Base-by-base conservation (phyloP, 768 basidiomycete species). In the Boletus huronensis region DNA sequence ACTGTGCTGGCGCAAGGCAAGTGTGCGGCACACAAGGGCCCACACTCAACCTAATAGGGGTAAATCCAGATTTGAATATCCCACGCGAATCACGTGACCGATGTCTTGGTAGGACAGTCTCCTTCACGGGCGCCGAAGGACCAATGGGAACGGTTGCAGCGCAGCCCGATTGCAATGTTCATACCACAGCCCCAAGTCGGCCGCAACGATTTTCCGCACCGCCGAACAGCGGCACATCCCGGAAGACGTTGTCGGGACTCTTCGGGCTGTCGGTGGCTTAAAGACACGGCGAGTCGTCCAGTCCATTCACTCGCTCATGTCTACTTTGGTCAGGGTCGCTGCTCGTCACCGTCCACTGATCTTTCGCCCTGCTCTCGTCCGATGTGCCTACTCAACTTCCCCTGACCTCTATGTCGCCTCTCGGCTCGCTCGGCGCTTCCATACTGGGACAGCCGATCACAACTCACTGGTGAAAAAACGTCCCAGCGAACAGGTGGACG, bases 391-490 rank as follows among this genome's bases (percentile, higher is more conserved):
- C 31, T 21, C 48, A 0, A 14, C 39, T 19, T 26, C 62, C 44
- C 57, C 54, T 50, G 31, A 54, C 48, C 7, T 51, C 14, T 21
- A 26, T 54, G 7, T 45, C 32, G 17, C 31, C 5, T 44, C 53
- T 7, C 62, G 41, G 14, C 48, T 47, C 31, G 43, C 38, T 14
- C 51, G 41, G 28, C 54, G 23, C 32, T 69, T 70, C 59, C 69
- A 70, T 66, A 64, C 55, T 17, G 65, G 58, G 52, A 54, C 45
- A 39, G 38, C 59, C 44, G 55, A 64, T 57, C 60, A 58, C 14
- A 59, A 62, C 26, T 58, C 67, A 1, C 58, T 71, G 31, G 55
- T 36, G 39, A 66, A 63, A 35, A 66, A 68, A 28, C 59, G 46
- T 28, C 61, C 57, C 5, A 54, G 39, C 43, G 67, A 71, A 40